Percentiles rank a stretch among this genome's conserved stretches.
These are phyloP conservation scores for Fomes fomentarius DNA, from an alignment of 1,284 basidiomycete genomes.

Conservation along the genomic window DNA sequence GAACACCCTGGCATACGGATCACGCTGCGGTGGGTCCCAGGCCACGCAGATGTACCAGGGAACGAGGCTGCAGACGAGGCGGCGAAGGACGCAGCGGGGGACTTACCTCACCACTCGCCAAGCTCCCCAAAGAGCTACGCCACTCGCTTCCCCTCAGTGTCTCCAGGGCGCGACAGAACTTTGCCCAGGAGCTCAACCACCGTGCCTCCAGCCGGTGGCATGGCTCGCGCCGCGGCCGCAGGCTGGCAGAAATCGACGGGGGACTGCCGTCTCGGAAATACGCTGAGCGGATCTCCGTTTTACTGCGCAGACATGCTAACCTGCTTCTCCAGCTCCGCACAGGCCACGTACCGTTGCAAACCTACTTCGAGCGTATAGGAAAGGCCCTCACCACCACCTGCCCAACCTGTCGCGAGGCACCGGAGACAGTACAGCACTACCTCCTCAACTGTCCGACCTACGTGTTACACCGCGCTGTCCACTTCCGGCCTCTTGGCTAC, in stretches of 20 bases:
- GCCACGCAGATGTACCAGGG: slow-evolving; percentile 22
- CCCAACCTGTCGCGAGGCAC: slow-evolving; percentile 20
- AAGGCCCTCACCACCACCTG: slow-evolving; percentile 24
- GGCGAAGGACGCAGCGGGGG: slow-evolving; percentile 23
- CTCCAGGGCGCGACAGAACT: too few relatives aligned
- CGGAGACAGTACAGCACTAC: slow-evolving; percentile 31
- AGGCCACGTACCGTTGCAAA: slow-evolving; percentile 29
- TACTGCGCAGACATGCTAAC: slow-evolving; percentile 17
- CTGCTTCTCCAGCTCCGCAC: slow-evolving; percentile 32
- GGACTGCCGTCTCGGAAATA: slow-evolving; percentile 17
- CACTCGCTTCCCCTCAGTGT: slow-evolving; percentile 16
- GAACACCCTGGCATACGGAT: slow-evolving; percentile 7
- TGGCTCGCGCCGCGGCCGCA: neutral
- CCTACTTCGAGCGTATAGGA: slow-evolving; percentile 27
- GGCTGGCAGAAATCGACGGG: slow-evolving; percentile 10
- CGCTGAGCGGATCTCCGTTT: neutral
- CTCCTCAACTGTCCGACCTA: slow-evolving; percentile 25
- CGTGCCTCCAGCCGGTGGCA: slow-evolving; percentile 7
- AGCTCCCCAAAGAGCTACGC: slow-evolving; percentile 12
- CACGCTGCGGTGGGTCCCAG: slow-evolving; percentile 22
- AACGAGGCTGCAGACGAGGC: slow-evolving; percentile 25
- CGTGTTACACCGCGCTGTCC: too few relatives aligned
- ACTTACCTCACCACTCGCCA: neutral
- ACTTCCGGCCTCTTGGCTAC: neutral
- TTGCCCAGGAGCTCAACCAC: neutral